These are phyloP conservation scores for Solanum clarkiae DNA, from an alignment of 257 asterid genomes.

Conservation along the genomic window DNA sequence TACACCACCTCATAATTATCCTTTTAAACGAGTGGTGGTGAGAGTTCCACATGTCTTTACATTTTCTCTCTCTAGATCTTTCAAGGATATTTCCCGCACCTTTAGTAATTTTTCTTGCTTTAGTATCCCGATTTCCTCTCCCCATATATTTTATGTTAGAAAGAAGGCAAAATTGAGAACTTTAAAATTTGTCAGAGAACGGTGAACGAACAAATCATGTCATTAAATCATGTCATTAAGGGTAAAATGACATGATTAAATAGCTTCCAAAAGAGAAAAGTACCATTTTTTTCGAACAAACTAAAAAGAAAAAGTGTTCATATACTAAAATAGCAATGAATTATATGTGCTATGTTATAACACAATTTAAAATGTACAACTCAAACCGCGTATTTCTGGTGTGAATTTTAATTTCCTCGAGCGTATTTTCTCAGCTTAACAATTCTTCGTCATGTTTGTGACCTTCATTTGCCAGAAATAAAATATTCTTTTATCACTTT, in stretches of 20 bases:
- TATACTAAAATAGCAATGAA: not conserved
- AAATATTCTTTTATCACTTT: not conserved
- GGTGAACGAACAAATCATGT: not conserved
- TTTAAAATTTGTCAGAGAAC: not conserved
- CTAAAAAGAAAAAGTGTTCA: not conserved
- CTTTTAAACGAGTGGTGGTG: not conserved
- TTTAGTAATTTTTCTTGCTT: not conserved
- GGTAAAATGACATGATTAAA: not conserved
- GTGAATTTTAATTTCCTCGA: not conserved
- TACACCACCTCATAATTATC: not conserved
- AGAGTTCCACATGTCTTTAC: not conserved
- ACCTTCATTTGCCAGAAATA: not conserved
- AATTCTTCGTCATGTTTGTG: not conserved
- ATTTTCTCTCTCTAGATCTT: not conserved
- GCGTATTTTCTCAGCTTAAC: not conserved
- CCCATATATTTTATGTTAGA: not conserved
- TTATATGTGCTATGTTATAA: not conserved
- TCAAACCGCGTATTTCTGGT: not conserved
- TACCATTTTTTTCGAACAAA: not conserved
- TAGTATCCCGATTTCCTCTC: not conserved
- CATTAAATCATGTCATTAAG: not conserved
- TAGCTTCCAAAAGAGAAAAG: not conserved
- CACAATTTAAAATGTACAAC: not conserved
- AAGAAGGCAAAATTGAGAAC: not conserved
- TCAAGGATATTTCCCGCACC: not conserved